Evolutionary conservation across 768 basidiomycete species (phyloP).

Genomic region (Boletus rex-veris): DNA sequence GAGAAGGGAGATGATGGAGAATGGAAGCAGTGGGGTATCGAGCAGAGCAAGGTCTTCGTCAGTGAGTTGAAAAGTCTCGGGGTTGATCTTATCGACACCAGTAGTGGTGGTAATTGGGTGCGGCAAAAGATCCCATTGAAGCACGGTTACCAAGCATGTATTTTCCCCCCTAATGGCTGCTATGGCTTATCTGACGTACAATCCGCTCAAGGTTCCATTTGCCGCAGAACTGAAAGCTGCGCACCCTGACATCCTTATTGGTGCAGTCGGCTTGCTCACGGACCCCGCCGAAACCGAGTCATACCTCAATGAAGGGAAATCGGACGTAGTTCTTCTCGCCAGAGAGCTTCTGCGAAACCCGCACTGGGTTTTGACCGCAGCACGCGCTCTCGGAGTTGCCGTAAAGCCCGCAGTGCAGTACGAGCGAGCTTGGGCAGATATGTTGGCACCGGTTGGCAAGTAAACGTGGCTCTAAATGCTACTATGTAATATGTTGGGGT

Average conservation of each 20-base stretch:
- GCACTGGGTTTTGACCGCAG: conserved; percentile 62
- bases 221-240: conserved; percentile 63
- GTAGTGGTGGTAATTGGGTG: conserved; percentile 62
- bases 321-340: conserved; percentile 67
- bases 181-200: not conserved
- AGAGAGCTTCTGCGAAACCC: conserved; percentile 65
- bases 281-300: conserved; percentile 56
- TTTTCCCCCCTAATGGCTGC: not conserved
- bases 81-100: conserved; percentile 75
- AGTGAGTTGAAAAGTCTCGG: conserved; percentile 56
- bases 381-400: conserved; percentile 56
- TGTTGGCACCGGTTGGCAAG: conserved; percentile 26
- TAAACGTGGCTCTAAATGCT: not conserved
- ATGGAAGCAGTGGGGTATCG: conserved; percentile 73
- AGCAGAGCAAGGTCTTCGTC: conserved; percentile 63
- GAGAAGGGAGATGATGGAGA: conserved; percentile 51
- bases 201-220: conserved; percentile 52
- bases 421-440: conserved; percentile 51
- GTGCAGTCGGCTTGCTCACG: conserved; percentile 72
- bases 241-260: conserved; percentile 50
- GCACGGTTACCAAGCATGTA: conserved; percentile 60
- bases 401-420: conserved; percentile 75
- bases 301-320: conserved; percentile 60
- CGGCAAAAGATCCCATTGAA: conserved; percentile 51
- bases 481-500: too few relatives aligned